Evolutionary conservation across 345 rosid genomes (phyloP).

Genomic region (Aquilaria sinensis): DNA sequence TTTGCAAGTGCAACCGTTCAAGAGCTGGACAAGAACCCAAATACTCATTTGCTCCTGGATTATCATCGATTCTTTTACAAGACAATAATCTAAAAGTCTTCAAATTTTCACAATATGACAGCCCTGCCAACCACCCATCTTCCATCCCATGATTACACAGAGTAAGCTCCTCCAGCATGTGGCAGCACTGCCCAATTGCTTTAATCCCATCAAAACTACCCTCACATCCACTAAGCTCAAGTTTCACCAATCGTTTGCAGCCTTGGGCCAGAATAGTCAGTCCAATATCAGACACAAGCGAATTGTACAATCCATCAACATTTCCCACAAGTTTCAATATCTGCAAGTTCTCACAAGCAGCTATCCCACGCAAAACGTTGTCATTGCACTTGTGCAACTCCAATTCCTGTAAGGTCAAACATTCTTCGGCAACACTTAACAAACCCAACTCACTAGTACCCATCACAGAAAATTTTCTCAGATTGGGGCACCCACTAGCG

Average conservation of each 20-base stretch:
- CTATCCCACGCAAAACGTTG: slow-evolving; percentile 64
- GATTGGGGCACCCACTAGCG: slow-evolving; percentile 58
- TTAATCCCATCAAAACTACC: slow-evolving; percentile 96
- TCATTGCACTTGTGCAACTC: slow-evolving; percentile 79
- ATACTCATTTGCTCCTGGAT: slow-evolving; percentile 64
- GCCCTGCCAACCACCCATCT: slow-evolving; percentile 84
- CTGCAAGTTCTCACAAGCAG: slow-evolving; percentile 81
- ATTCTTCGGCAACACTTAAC: slow-evolving; percentile 56
- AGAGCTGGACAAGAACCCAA: slow-evolving; percentile 73
- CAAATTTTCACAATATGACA: slow-evolving; percentile 77
- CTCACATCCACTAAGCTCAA: slow-evolving; percentile 80
- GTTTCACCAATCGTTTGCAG: slow-evolving; percentile 82
- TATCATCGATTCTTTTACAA: slow-evolving; percentile 64
- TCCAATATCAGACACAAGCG: slow-evolving; percentile 82
- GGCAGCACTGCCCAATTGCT: slow-evolving; percentile 91
- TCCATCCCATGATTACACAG: slow-evolving; percentile 88
- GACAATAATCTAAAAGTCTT: slow-evolving; percentile 72
- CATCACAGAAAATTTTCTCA: slow-evolving; percentile 54
- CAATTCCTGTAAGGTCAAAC: slow-evolving; percentile 70
- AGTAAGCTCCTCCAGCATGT: slow-evolving; percentile 89
- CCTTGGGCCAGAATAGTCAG: slow-evolving; percentile 89
- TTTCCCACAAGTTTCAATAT: slow-evolving; percentile 65
- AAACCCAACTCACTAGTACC: slow-evolving; percentile 74
- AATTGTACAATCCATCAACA: slow-evolving; percentile 56
- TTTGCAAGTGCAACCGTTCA: slow-evolving; percentile 73